Percentiles rank a stretch among this genome's conserved stretches.
Conservation (phyloP, 1,284 basidiomycete species). For the Kalmanozyma brasiliensis region DNA sequence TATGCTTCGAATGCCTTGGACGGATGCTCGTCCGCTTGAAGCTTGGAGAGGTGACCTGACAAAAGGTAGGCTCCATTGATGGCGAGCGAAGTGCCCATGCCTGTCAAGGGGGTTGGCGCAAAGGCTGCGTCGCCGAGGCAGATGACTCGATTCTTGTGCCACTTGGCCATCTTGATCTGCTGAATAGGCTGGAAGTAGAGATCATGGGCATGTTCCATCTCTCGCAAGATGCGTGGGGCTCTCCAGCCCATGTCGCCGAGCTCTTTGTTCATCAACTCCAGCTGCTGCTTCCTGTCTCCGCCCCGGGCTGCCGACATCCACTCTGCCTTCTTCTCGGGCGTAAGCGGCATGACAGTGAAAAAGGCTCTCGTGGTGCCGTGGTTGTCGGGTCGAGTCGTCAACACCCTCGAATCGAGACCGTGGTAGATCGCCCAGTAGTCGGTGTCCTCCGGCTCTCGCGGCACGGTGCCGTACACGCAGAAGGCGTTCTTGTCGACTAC, state of each 20-base stretch:
- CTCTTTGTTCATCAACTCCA: constrained; percentile 27
- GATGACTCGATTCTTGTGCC: constrained; percentile 43
- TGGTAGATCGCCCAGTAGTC: constrained; percentile 34
- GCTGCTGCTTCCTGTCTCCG: constrained; percentile 18
- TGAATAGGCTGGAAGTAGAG: constrained; percentile 47
- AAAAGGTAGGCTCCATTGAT: constrained; percentile 49
- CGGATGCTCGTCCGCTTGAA: constrained; percentile 16
- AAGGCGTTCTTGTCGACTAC: constrained; percentile 22
- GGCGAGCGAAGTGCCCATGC: constrained; percentile 50
- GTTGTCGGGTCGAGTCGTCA: constrained; percentile 44
- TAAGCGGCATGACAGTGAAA: constrained; percentile 26
- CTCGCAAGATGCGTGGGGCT: constrained; percentile 22
- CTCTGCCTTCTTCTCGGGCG: constrained; percentile 5
- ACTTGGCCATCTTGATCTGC: constrained; percentile 46
- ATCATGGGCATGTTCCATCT: constrained; percentile 27
- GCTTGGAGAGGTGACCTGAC: constrained; percentile 41
- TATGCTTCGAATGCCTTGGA: constrained; percentile 30
- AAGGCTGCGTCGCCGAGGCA: constrained; percentile 53
- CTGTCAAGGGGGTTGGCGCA: constrained; percentile 49
- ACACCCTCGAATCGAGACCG: constrained; percentile 5
- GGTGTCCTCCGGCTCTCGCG: constrained; percentile 22
- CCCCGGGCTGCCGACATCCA: constrained; percentile 24
- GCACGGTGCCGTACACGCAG: constrained; percentile 34
- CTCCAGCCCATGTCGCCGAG: constrained; percentile 36
- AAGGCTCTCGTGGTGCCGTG: constrained; percentile 28